Evolutionary conservation across 2,329 filamentous ascomycete species (phyloP), one percentile per base, ranked within the genome.

Genomic region (Diaporthe citriasiana): DNA sequence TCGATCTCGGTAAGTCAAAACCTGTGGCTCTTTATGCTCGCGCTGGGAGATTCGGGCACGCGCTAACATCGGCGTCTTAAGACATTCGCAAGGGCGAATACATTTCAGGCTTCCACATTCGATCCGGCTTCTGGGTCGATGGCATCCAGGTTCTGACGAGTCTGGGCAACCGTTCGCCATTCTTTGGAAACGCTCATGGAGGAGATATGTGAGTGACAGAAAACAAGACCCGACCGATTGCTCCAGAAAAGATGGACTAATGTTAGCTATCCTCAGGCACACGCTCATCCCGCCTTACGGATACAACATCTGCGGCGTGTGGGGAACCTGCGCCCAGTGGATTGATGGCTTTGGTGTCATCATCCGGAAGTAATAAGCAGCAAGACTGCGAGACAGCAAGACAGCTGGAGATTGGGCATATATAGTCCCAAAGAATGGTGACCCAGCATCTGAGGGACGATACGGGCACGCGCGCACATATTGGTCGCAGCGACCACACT

Each of bases 141-240:
- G 96, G 92, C 17, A 89, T 98, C 70, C 95, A 98, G 81, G 92
- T 98, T 76, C 85, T 98, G 82, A 98, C 97, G 1, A 98, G 92
- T 79, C 85, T 94, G 75, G 95, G 95, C n/a, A 90, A 95, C 78
- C 93, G 93, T 82, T 98, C 96, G 45, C 91, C 92, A 71, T 85
- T 97, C 75, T 98, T 92, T 86, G 97, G 97, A 74, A 97, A 97
- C 78, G 84, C 92, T 15, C 87, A 87, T 77, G 95, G 95, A 72
- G 95, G 95, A 77, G 93, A 93, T 80, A 91, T 91, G 95, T 98
- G 90, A 83, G 95, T 91, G 57, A 22, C 55, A 30, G 35, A 27
- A 27, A 33, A n/a, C 35, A 12, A n/a, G 4, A 66, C 42, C 13
- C 7, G 42, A 45, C 38, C 50, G 17, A 19, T 10, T 35, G 22